Conservation (phyloP, 768 basidiomycete genomes). For the Kwoniella pini region DNA sequence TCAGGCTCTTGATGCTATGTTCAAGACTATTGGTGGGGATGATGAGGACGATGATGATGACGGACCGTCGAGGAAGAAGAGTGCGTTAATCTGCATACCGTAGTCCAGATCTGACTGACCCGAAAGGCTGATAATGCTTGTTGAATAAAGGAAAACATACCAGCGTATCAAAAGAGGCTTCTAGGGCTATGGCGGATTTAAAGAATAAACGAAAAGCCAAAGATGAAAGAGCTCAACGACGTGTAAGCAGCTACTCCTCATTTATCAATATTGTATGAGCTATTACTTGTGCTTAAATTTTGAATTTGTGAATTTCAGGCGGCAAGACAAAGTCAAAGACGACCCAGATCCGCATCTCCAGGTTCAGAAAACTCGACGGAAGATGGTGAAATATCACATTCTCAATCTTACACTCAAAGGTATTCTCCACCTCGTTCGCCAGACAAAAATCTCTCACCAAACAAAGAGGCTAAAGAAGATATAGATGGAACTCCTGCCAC, state of each 20-base stretch:
- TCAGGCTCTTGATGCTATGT: slow-evolving; percentile 70
- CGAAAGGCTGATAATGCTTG: not conserved
- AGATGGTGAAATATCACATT: slow-evolving; percentile 60
- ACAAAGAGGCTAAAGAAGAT: slow-evolving; percentile 57
- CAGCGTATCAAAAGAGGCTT: slow-evolving; percentile 50
- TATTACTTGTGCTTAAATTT: slow-evolving; percentile 2
- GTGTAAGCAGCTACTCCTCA: slow-evolving; percentile 60
- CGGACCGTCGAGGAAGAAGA: slow-evolving; percentile 69
- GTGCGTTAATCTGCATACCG: slow-evolving; percentile 57
- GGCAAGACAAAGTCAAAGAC: slow-evolving; percentile 62
- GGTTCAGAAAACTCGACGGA: slow-evolving; percentile 80
- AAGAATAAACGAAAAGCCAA: slow-evolving; percentile 85
- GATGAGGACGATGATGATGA: slow-evolving; percentile 52
- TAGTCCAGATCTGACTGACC: not conserved
- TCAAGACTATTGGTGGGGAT: slow-evolving; percentile 32
- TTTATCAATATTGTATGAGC: not conserved
- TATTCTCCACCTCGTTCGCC: slow-evolving; percentile 15
- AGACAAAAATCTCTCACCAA: slow-evolving; percentile 11
- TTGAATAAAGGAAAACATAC: slow-evolving; percentile 67
- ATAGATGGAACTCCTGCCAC: slow-evolving; percentile 60
- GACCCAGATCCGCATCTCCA: slow-evolving; percentile 64
- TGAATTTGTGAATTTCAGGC: slow-evolving; percentile 57
- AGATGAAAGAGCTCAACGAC: slow-evolving; percentile 70
- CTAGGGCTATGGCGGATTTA: slow-evolving; percentile 61
- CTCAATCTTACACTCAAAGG: slow-evolving; percentile 17